Conservation (phyloP, 371 early-diverging fungal genomes). For the Quaeritorhiza haematococci region DNA sequence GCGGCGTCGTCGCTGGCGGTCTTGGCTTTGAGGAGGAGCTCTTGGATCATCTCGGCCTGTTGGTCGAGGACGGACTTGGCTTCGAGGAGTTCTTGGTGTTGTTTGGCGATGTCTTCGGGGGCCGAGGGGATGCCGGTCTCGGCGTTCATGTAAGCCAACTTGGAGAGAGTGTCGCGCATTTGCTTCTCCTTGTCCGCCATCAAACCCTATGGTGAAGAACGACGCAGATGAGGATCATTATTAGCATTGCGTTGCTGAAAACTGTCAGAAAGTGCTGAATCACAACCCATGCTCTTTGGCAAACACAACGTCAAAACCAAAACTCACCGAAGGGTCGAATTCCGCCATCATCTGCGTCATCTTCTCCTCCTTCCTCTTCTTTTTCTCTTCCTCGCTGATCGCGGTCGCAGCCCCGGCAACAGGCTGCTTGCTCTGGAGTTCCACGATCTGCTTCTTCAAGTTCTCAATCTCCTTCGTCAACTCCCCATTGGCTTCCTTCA, state of each 20-base stretch:
- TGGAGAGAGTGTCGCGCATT: slow-evolving; percentile 61
- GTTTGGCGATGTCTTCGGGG: slow-evolving; percentile 65
- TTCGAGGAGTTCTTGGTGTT: slow-evolving; percentile 75
- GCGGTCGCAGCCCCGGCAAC: slow-evolving; percentile 1
- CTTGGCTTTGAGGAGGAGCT: slow-evolving; percentile 36
- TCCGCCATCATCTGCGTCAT: slow-evolving; percentile 83
- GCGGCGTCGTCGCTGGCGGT: slow-evolving; percentile 50
- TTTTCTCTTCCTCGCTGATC: slow-evolving; percentile 56
- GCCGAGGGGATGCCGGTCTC: slow-evolving; percentile 30
- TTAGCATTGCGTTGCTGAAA: neutral
- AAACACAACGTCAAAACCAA: neutral
- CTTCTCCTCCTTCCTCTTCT: slow-evolving; percentile 73
- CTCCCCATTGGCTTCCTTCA: slow-evolving; percentile 79
- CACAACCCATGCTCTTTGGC: slow-evolving; percentile 13
- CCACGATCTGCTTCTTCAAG: slow-evolving; percentile 43
- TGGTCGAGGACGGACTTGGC: slow-evolving; percentile 62
- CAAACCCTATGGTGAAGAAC: slow-evolving; percentile 29
- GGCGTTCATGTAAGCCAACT: slow-evolving; percentile 57
- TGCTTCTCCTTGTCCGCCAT: slow-evolving; percentile 74
- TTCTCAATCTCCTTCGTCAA: slow-evolving; percentile 62
- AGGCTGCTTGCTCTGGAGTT: slow-evolving; percentile 23
- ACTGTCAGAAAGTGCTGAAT: neutral
- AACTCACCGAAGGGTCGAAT: slow-evolving; percentile 68
- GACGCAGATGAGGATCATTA: neutral
- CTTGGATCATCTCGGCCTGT: slow-evolving; percentile 61